Evolutionary conservation across 768 basidiomycete species (phyloP).

Genomic region (Pleurotus platypus): DNA sequence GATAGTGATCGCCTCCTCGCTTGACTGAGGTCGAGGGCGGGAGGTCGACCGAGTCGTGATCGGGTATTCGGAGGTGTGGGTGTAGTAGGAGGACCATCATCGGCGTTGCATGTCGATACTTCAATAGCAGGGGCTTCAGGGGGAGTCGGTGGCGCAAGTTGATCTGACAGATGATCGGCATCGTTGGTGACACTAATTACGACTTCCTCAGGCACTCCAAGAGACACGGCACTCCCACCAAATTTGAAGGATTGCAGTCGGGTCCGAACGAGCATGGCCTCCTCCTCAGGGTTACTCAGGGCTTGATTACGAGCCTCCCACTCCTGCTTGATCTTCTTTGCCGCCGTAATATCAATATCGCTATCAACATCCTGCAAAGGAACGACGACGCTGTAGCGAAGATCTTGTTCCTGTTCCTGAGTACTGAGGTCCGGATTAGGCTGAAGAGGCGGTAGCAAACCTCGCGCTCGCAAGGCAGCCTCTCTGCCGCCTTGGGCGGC

Average conservation of each 20-base stretch:
- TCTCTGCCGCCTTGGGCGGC: constrained; percentile 38
- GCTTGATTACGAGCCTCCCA: constrained; percentile 44
- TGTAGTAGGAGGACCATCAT: not conserved
- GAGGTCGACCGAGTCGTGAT: constrained; percentile 2
- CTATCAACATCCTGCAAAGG: constrained; percentile 11
- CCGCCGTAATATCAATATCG: constrained; percentile 33
- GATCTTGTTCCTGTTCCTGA: constrained; percentile 34
- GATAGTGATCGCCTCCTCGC: not conserved
- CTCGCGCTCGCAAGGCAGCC: constrained; percentile 59
- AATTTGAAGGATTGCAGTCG: constrained; percentile 33
- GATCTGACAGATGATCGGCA: not conserved
- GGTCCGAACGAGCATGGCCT: constrained; percentile 10
- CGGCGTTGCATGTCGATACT: no score
- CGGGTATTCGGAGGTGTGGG: not conserved
- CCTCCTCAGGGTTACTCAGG: constrained; percentile 14
- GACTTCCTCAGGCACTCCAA: not conserved
- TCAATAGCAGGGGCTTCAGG: not conserved
- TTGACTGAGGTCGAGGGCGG: constrained; percentile 2
- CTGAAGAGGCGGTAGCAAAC: constrained; percentile 47
- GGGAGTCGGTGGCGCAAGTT: constrained; percentile 1
- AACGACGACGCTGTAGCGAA: constrained; percentile 30
- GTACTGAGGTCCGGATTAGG: constrained; percentile 39
- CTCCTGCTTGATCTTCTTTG: constrained; percentile 47
- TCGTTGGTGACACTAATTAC: constrained; percentile 1
- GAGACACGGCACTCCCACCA: constrained; percentile 20